Evolutionary conservation across 352 stramenopile genomes (phyloP), one percentile per base, ranked within the genome.

Genomic region (Plasmopara halstedii): DNA sequence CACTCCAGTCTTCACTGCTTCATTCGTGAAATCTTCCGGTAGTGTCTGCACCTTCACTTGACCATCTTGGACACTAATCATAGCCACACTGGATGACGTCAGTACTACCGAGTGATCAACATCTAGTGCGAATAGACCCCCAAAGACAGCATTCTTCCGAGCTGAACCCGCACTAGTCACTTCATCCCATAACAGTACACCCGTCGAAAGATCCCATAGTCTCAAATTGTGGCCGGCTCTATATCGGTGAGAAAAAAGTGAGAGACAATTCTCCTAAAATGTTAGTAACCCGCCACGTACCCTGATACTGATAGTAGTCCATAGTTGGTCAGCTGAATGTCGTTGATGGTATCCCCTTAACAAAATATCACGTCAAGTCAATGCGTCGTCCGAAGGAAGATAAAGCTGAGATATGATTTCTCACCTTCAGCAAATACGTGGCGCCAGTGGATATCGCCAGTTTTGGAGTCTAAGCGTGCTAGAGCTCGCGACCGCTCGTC

Each of bases 391-490:
- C 19, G 31, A 10, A n/a, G 29, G 9, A 35, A 36, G 36, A 21
- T 21, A 22, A n/a, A n/a, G n/a, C n/a, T n/a, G n/a, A n/a, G n/a
- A n/a, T n/a, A n/a, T n/a, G n/a, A 36, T 34, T 60, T 27, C 40
- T 19, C 25, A 82, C 73, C 68, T 56, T 62, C 34, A 9, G 67
- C 43, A 18, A 92, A 62, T 18, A 89, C 67, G 46, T 70, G 73
- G 19, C 81, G 81, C 81, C 81, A 92, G 50, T 88, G 80, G 50
- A 89, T 73, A 2, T 53, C 71, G 17, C 77, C 78, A 8, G 67
- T 80, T 51, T 83, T 84, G 20, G 70, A 46, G 50, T 92, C 76
- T 25, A 92, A 35, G 10, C 73, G 70, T 17, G 78, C 75, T 20
- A 92, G 20, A 4, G 79, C 78, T 10, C 74, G 70, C 50, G 73